phyloP scores from a whole-genome alignment of 768 basidiomycete genomes.

The Rhizopogon vesiculosus region DNA sequence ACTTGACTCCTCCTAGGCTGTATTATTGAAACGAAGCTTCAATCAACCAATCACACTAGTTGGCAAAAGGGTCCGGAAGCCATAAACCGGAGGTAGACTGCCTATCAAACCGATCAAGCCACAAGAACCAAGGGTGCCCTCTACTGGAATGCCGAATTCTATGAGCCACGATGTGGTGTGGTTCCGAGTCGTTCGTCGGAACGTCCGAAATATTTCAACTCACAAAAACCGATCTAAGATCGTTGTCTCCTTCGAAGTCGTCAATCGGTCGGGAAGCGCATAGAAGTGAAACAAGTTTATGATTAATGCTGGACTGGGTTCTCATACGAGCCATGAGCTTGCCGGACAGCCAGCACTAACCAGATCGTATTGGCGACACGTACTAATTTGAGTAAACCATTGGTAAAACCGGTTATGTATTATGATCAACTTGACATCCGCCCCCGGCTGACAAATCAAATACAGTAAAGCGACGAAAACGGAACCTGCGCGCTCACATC shows the following conservation, averaged over 20 bases:
- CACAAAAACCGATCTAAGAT: neutral
- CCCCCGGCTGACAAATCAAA: too few species aligned
- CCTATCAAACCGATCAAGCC: neutral
- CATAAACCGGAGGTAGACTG: neutral
- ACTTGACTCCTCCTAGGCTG: neutral
- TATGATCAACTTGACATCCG: neutral
- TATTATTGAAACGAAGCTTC: conserved; percentile 1
- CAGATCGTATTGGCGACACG: too few species aligned
- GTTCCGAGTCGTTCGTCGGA: neutral
- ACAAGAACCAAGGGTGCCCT: neutral
- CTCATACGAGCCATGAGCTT: too few species aligned
- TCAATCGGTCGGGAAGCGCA: neutral
- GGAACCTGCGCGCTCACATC: neutral
- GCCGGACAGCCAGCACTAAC: too few species aligned
- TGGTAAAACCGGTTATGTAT: too few species aligned
- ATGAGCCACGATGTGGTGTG: neutral
- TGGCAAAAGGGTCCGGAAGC: neutral
- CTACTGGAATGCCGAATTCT: neutral
- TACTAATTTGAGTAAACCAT: too few species aligned
- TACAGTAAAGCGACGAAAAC: too few species aligned
- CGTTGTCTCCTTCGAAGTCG: neutral
- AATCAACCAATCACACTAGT: conserved; percentile 4
- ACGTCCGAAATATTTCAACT: neutral
- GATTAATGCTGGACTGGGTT: too few species aligned
- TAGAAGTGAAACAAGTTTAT: too few species aligned